Conservation (phyloP, 1,284 basidiomycete species). For the Leccinum griseonigrum region DNA sequence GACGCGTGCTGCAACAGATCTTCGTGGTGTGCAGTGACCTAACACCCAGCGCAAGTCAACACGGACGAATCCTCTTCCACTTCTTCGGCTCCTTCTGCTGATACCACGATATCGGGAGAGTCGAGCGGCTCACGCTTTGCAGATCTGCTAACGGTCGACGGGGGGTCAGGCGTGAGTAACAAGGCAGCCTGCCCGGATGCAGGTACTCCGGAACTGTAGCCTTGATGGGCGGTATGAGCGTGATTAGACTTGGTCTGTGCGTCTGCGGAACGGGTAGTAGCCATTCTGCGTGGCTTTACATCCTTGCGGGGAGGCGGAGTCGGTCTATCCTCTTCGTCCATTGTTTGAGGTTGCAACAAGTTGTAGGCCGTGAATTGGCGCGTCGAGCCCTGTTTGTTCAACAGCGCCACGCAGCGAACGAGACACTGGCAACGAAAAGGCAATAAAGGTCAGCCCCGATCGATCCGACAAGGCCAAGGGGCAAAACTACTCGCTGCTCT, state of each 20-base stretch:
- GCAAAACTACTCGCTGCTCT: no score
- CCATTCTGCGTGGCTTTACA: constrained; percentile 24
- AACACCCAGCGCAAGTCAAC: neutral
- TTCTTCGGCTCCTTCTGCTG: constrained; percentile 14
- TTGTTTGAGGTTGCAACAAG: constrained; percentile 11
- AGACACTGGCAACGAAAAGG: no score
- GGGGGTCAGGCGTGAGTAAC: constrained; percentile 20
- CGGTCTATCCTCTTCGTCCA: constrained; percentile 9
- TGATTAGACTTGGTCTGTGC: constrained; percentile 4
- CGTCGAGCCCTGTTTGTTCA: no score
- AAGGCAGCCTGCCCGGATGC: constrained; percentile 10
- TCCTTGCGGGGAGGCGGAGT: constrained; percentile 33
- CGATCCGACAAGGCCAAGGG: no score
- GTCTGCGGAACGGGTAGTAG: constrained; percentile 11
- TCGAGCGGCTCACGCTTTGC: no score
- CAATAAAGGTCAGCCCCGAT: no score
- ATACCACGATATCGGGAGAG: neutral
- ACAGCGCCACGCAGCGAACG: no score
- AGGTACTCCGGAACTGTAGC: neutral
- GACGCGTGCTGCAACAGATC: constrained; percentile 49
- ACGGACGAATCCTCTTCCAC: constrained; percentile 13
- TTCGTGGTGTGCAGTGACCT: constrained; percentile 75
- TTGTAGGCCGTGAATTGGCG: no score
- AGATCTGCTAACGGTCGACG: constrained; percentile 7
- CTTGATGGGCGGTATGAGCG: constrained; percentile 3